Conservation (phyloP, 108 stramenopile genomes). For the Cyclostephanos tholiformis region DNA sequence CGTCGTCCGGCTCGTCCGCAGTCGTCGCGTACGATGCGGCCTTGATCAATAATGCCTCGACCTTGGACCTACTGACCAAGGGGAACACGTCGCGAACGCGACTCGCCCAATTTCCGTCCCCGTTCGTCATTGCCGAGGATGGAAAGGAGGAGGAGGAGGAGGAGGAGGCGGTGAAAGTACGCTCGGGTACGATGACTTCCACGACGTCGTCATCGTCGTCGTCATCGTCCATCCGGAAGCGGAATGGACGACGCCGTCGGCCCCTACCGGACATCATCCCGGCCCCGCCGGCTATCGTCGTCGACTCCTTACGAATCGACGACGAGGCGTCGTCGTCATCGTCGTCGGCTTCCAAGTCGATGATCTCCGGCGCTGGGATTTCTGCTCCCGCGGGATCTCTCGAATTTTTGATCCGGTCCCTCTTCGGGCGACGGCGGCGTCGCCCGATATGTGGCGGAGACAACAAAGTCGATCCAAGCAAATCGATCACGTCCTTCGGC, state of each 20-base stretch:
- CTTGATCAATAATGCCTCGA: conserved; percentile 14
- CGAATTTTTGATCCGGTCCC: too few relatives aligned
- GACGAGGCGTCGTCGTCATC: too few relatives aligned
- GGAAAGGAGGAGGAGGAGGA: conserved; percentile 1
- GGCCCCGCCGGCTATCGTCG: background rate
- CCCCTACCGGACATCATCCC: background rate
- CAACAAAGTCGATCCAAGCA: background rate
- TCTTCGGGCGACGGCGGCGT: too few relatives aligned
- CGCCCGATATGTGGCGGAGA: background rate
- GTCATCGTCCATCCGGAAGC: background rate
- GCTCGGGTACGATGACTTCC: conserved; percentile 7
- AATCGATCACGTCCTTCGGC: background rate
- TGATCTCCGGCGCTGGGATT: background rate
- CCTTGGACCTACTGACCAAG: conserved; percentile 19
- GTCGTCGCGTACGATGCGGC: conserved; percentile 12
- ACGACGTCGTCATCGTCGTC: conserved; percentile 20
- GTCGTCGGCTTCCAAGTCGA: conserved; percentile 11
- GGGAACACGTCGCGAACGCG: conserved; percentile 44
- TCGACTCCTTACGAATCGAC: background rate
- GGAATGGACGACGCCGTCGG: background rate
- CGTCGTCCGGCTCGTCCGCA: conserved; percentile 6
- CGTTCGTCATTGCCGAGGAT: background rate
- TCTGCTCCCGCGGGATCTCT: too few relatives aligned
- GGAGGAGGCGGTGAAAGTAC: background rate
- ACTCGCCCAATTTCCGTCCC: conserved; percentile 17